Evolutionary conservation across 2,329 filamentous ascomycete genomes (phyloP), one percentile per base, ranked within the genome.

Genomic region (Neocucurbitaria cava): DNA sequence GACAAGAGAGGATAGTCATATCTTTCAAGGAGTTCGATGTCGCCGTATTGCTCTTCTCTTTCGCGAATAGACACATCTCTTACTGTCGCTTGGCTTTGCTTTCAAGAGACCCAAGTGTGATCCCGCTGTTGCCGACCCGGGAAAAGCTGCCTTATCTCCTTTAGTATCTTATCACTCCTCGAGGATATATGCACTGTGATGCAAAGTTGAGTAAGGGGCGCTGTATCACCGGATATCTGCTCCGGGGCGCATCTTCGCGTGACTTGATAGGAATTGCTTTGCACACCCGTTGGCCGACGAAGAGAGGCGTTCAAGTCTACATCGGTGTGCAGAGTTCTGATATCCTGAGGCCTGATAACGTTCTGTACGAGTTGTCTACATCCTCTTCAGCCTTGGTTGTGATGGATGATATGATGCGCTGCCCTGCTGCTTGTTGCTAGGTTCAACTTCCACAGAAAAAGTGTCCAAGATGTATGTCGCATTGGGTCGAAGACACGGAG

Each of bases 311-410:
- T 9, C 24, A 26, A 26, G 2, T 26, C 24, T 26, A 26, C 24
- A 5, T 26, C 9, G 24, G 24, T 26, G 24, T 26, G 5, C 9
- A 5, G 2, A 26, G 5, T 26, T 26, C 24, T 26, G 24, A 9
- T 26, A 26, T 26, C 24, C 24, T 26, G 24, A 9, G 9, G 24
- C 24, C 9, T 3, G 63, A 69, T 2, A 61, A 68, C 13, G 60
- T 64, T 1, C 53, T 13, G 47, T 59, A 65, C 1, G 60, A 51
- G 2, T 57, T 63, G 43, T 8, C 11, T 0, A 46, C 59, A 17
- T 42, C 20, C 21, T 65, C 61, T 64, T 58, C 56, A 68, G 2
- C 61, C 61, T 49, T 68, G 63, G 50, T 68, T 40, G 38, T 68
- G 62, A 28, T 63, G 67, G 21, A 57, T 58, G 23, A 67, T 42